Evolutionary conservation across 352 stramenopile genomes (phyloP).

Genomic region (Phytophthora brassicae): DNA sequence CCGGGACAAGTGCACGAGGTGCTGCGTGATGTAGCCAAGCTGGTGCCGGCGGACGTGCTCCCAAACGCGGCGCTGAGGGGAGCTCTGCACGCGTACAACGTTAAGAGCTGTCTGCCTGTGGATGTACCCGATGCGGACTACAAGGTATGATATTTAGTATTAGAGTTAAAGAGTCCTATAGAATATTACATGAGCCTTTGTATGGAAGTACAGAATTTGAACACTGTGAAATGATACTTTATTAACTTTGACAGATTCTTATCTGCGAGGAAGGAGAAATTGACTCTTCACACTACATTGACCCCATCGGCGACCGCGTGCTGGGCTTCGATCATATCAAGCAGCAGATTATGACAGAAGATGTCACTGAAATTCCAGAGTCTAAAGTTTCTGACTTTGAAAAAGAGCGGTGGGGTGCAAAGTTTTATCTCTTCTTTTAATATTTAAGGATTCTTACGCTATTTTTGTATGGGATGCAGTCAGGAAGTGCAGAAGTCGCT

Average conservation of each 20-base stretch:
- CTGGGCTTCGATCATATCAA: slow-evolving; percentile 90
- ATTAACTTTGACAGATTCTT: slow-evolving; percentile 46
- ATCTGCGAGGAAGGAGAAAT: slow-evolving; percentile 84
- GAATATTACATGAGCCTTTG: too few species aligned
- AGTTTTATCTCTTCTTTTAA: neutral
- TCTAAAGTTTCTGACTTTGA: slow-evolving; percentile 51
- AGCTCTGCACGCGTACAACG: slow-evolving; percentile 83
- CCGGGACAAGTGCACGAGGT: slow-evolving; percentile 90
- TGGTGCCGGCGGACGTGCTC: slow-evolving; percentile 75
- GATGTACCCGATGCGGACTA: slow-evolving; percentile 73
- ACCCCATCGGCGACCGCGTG: slow-evolving; percentile 71
- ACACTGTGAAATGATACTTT: neutral
- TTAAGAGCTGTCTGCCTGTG: slow-evolving; percentile 65
- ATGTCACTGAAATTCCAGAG: slow-evolving; percentile 52
- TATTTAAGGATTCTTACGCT: neutral
- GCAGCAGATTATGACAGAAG: slow-evolving; percentile 51
- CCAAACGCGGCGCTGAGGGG: slow-evolving; percentile 66
- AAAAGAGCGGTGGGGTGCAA: slow-evolving; percentile 54
- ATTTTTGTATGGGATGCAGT: slow-evolving; percentile 6
- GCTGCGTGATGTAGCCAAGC: slow-evolving; percentile 78
- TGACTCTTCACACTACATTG: slow-evolving; percentile 83
- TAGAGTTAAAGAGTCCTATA: too few species aligned
- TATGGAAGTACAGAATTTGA: slow-evolving; percentile 4
- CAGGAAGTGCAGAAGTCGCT: slow-evolving; percentile 61
- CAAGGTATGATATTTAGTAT: slow-evolving; percentile 40